Percentiles rank a stretch among this genome's conserved stretches.
Conservation (phyloP, 2,329 filamentous ascomycete species). For the Fusarium goolgardi region DNA sequence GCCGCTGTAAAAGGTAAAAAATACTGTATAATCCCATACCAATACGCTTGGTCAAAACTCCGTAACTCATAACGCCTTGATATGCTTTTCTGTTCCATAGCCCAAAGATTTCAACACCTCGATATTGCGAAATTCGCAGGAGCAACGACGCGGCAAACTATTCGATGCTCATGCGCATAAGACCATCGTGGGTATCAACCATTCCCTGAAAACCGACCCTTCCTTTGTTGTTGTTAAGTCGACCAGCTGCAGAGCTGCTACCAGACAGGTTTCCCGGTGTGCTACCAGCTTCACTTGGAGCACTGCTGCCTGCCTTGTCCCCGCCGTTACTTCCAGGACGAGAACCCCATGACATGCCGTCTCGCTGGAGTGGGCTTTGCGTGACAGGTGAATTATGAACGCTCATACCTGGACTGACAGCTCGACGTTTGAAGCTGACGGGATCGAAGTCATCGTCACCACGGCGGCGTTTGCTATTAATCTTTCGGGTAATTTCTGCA, state of each 20-base stretch:
- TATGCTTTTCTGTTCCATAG: conserved; percentile 30
- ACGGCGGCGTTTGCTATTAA: conserved; percentile 83
- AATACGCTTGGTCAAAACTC: conserved; percentile 23
- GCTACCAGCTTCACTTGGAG: conserved; percentile 63
- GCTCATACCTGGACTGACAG: conserved; percentile 91
- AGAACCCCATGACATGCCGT: conserved; percentile 77
- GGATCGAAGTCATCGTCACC: conserved; percentile 94
- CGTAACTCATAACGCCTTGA: conserved; percentile 37
- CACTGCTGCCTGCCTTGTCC: conserved; percentile 63
- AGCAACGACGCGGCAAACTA: conserved; percentile 53
- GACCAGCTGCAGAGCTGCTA: conserved; percentile 54
- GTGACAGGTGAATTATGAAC: conserved; percentile 89
- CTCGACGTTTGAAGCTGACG: conserved; percentile 87
- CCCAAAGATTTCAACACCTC: conserved; percentile 7
- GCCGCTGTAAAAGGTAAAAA: conserved; percentile 19
- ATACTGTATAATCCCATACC: conserved; percentile 23
- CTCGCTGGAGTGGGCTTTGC: conserved; percentile 83
- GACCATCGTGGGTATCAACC: conserved; percentile 92
- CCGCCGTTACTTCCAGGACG: conserved; percentile 72
- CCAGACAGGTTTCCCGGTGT: conserved; percentile 47
- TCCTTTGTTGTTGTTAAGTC: conserved; percentile 66
- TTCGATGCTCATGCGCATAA: conserved; percentile 98
- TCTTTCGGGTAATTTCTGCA: conserved; percentile 80
- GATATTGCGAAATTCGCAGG: conserved; percentile 1
- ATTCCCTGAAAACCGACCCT: conserved; percentile 89